Conservation (phyloP, 192 early-diverging fungal species). For the Mortierella hygrophila region DNA sequence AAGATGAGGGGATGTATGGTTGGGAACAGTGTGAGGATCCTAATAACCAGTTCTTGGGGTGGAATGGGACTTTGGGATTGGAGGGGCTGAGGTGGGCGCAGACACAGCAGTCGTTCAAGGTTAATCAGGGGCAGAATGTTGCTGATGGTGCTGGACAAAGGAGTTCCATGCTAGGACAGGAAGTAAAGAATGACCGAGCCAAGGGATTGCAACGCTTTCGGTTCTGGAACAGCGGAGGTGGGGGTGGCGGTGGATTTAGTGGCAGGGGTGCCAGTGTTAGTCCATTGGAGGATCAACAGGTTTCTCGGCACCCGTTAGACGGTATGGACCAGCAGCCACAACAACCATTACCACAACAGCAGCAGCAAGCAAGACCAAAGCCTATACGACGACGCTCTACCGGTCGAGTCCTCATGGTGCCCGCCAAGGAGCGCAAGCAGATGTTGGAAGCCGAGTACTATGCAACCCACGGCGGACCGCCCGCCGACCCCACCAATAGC, state of each 20-base stretch:
- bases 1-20: slow-evolving; percentile 22
- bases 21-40: slow-evolving; percentile 37
- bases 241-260: background rate
- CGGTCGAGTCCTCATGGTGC: slow-evolving; percentile 18
- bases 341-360: background rate
- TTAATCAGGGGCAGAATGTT: background rate
- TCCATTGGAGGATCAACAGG: background rate
- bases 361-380: background rate
- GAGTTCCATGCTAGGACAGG: background rate
- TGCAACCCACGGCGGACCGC: slow-evolving; percentile 15
- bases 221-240: background rate
- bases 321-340: background rate
- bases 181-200: background rate
- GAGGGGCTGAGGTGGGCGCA: slow-evolving; percentile 32
- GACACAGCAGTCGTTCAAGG: background rate
- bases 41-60: background rate
- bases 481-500: background rate
- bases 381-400: background rate
- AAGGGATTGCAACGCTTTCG: background rate
- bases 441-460: slow-evolving; percentile 51
- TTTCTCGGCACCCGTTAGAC: background rate
- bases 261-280: background rate
- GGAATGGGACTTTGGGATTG: slow-evolving; percentile 11
- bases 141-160: background rate
- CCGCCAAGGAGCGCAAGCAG: slow-evolving; percentile 35